Conservation (phyloP, 345 rosid species). For the Eucalyptus coolabah region DNA sequence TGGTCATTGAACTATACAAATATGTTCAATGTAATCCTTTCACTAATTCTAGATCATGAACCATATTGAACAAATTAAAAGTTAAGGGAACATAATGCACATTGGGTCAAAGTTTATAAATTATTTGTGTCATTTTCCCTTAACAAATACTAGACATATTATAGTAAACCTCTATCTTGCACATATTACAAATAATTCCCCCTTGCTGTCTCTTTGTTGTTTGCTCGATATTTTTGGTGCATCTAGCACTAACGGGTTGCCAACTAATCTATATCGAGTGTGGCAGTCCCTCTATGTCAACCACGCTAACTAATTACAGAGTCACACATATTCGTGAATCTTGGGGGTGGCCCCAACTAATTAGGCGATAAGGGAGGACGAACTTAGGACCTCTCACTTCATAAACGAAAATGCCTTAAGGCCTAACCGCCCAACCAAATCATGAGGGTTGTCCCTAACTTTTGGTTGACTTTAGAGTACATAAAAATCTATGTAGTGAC, state of each 20-base stretch:
- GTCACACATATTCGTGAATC: not conserved
- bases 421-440: not conserved
- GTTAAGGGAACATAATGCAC: too few species aligned
- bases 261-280: not conserved
- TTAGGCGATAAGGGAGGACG: not conserved
- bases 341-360: not conserved
- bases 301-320: not conserved
- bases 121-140: too few species aligned
- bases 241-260: not conserved
- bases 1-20: too few species aligned
- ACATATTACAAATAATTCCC: not conserved
- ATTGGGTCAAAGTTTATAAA: too few species aligned
- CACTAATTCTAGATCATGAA: too few species aligned
- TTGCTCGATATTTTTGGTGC: not conserved
- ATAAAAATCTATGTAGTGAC: not conserved
- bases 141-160: not conserved
- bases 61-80: too few species aligned
- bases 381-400: not conserved
- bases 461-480: not conserved
- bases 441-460: not conserved
- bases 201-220: not conserved
- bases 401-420: not conserved
- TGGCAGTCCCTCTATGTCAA: not conserved
- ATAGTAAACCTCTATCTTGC: not conserved
- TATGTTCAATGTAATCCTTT: too few species aligned